These are phyloP conservation scores for Taphrina flavorubra DNA, from an alignment of 1,139 yeast genomes.

Conservation along the genomic window DNA sequence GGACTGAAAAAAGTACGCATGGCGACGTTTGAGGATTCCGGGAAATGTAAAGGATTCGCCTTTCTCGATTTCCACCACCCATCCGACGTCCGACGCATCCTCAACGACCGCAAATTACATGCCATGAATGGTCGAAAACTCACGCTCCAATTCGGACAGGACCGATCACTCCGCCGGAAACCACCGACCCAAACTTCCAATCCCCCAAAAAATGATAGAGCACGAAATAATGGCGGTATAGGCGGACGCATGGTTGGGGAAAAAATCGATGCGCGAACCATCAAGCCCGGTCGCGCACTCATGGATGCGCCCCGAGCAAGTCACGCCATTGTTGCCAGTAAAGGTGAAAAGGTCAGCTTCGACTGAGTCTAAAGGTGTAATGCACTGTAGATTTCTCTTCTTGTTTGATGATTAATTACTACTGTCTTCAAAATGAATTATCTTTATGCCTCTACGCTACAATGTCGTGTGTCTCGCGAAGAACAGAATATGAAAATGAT, in stretches of 20 bases:
- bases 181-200: too few species aligned
- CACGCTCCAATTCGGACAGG: conserved; percentile 93
- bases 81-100: conserved; percentile 73
- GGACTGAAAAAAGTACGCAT: conserved; percentile 65
- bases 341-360: conserved; percentile 86
- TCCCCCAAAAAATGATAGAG: too few species aligned
- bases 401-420: conserved; percentile 1
- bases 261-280: conserved; percentile 47
- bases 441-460: not conserved
- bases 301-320: conserved; percentile 89
- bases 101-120: conserved; percentile 59
- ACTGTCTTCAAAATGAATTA: not conserved
- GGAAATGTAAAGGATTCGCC: conserved; percentile 96
- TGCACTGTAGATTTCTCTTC: too few species aligned
- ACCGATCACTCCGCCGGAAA: conserved; percentile 79
- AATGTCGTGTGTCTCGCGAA: not conserved
- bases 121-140: conserved; percentile 71
- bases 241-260: conserved; percentile 15
- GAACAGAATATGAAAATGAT: not conserved
- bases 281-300: conserved; percentile 83
- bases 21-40: conserved; percentile 96
- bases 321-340: conserved; percentile 84
- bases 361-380: conserved; percentile 48
- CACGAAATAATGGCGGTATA: conserved; percentile 14
- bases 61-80: conserved; percentile 84